phyloP scores from a whole-genome alignment of 352 stramenopile species.

The Globisporangium cederbergense region DNA sequence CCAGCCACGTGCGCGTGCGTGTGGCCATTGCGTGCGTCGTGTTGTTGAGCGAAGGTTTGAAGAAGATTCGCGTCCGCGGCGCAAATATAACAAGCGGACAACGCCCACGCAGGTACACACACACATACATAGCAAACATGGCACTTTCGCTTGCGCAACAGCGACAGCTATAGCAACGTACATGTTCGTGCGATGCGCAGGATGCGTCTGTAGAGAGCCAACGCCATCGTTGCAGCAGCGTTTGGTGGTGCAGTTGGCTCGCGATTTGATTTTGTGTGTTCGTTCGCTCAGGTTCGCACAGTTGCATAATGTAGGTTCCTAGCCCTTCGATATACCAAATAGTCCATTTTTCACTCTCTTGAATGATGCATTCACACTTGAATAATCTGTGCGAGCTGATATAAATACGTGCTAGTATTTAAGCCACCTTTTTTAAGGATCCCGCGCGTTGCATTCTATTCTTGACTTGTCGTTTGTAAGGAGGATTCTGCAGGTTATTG shows the following conservation, averaged over 20 bases:
- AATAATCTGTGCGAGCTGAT: too few species aligned
- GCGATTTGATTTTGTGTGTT: background rate
- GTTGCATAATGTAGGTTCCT: too few species aligned
- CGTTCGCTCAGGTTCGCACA: background rate
- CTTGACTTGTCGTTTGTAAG: too few species aligned
- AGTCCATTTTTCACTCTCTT: too few species aligned
- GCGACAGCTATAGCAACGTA: conserved; percentile 32
- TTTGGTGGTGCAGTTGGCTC: background rate
- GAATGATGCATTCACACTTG: too few species aligned
- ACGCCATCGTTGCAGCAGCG: conserved; percentile 25
- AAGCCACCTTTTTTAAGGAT: too few species aligned
- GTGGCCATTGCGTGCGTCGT: background rate
- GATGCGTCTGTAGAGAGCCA: conserved; percentile 71
- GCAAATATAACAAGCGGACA: background rate
- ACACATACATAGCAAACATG: background rate
- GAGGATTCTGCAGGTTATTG: too few species aligned
- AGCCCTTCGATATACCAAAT: too few species aligned
- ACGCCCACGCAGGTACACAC: conserved; percentile 4
- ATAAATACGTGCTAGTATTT: too few species aligned
- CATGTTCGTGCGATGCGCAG: conserved; percentile 67
- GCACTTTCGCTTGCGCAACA: background rate
- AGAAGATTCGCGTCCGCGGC: background rate
- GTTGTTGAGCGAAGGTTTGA: background rate
- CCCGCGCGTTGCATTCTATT: too few species aligned
- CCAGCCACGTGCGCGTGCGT: background rate